phyloP scores from a whole-genome alignment of 495 filamentous ascomycete species.

The Neurospora hispaniola region DNA sequence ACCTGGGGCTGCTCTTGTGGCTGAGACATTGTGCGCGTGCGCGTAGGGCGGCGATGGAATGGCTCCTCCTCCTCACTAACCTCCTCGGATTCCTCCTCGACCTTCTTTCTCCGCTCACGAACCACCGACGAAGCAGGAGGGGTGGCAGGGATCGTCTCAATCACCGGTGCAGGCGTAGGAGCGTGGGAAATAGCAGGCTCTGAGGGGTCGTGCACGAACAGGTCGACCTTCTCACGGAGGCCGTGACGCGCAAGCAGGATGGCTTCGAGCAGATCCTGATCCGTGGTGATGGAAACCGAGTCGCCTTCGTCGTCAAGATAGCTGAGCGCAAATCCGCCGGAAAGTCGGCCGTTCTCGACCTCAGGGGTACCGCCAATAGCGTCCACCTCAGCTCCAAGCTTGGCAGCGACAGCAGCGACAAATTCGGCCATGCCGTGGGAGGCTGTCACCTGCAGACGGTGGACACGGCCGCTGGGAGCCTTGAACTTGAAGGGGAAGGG shows the following conservation, averaged over 20 bases:
- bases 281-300: constrained; percentile 93
- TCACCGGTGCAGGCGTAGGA: constrained; percentile 57
- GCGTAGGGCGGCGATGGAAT: constrained; percentile 31
- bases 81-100: constrained; percentile 47
- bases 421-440: constrained; percentile 73
- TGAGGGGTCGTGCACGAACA: constrained; percentile 91
- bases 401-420: constrained; percentile 66
- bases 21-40: constrained; percentile 19
- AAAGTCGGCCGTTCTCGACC: constrained; percentile 67
- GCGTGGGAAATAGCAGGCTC: constrained; percentile 59
- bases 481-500: constrained; percentile 99
- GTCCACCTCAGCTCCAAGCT: constrained; percentile 80
- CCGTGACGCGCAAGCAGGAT: constrained; percentile 70
- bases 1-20: constrained; percentile 59
- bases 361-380: constrained; percentile 71
- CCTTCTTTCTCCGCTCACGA: constrained; percentile 47
- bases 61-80: constrained; percentile 52
- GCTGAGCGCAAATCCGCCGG: constrained; percentile 81
- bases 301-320: constrained; percentile 97
- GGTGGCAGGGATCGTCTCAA: constrained; percentile 29
- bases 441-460: constrained; percentile 77
- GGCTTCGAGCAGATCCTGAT: constrained; percentile 84
- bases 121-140: constrained; percentile 45
- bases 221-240: constrained; percentile 82
- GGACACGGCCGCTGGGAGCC: constrained; percentile 89